Percentiles rank a stretch among this genome's conserved stretches.
Evolutionary conservation across 208 protist genomes (phyloP).

Genomic region (Strigomonas culicis): DNA sequence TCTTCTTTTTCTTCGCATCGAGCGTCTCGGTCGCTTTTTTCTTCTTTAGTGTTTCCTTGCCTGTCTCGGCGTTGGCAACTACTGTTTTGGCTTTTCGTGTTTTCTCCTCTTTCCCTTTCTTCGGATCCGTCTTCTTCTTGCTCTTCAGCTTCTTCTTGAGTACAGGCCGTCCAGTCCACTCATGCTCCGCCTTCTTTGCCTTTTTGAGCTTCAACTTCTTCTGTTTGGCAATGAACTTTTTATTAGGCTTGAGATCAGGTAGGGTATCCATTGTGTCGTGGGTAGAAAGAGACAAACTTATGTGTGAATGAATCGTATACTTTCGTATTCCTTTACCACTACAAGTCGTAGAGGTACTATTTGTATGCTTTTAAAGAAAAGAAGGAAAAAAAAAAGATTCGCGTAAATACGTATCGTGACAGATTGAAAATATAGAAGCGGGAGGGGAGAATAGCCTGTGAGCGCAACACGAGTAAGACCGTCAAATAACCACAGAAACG

Average conservation of each 20-base stretch:
- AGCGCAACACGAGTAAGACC: too few relatives aligned
- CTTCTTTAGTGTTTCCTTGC: constrained; percentile 51
- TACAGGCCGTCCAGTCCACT: background rate
- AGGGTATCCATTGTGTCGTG: constrained; percentile 1
- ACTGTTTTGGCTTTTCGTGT: constrained; percentile 31
- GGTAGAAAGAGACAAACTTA: too few relatives aligned
- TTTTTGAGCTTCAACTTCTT: constrained; percentile 39
- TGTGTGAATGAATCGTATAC: too few relatives aligned
- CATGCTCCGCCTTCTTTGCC: constrained; percentile 10
- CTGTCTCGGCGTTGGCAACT: constrained; percentile 31
- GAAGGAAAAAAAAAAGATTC: constrained; percentile 1
- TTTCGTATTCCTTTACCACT: too few relatives aligned
- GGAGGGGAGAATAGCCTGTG: too few relatives aligned
- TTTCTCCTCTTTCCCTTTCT: constrained; percentile 17
- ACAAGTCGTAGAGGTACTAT: too few relatives aligned
- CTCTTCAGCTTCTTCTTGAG: constrained; percentile 13
- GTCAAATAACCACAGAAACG: too few relatives aligned
- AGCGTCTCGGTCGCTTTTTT: constrained; percentile 45
- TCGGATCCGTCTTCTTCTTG: constrained; percentile 15
- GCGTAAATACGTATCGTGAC: background rate
- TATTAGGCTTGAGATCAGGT: constrained; percentile 47
- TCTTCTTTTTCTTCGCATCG: constrained; percentile 22
- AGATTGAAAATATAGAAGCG: too few relatives aligned
- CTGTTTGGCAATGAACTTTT: constrained; percentile 53
- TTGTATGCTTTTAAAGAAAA: background rate